Evolutionary conservation across 2,329 filamentous ascomycete species (phyloP), one percentile per base, ranked within the genome.

Genomic region (Pseudocercospora crystallina): DNA sequence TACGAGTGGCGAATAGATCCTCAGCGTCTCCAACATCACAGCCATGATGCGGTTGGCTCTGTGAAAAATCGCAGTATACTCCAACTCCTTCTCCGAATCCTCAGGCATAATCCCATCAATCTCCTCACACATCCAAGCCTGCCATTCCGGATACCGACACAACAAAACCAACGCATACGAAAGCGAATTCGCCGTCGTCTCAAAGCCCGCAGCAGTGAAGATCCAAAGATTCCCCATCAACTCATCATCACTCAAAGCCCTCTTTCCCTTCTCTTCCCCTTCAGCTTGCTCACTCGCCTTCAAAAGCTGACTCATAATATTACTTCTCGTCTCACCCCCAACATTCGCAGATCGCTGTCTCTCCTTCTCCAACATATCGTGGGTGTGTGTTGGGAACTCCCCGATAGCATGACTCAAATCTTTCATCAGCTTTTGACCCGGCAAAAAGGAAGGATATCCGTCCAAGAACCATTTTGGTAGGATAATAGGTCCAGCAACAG

Each of bases 111-210:
- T 61, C 2, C 58, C 39, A 39, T 72, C 64, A 32, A 80, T 66
- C 57, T 82, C 80, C 47, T 76, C 76, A 8, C 65, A 64, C 3
- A 82, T 59, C 78, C 79, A 81, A 2, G 72, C 69, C 61, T 82
- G 79, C 65, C 74, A 75, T 44, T 76, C 61, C 0, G 76, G 75
- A 50, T 78, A 65, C 1, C 69, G 61, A 1, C 76, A 71, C 0
- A 81, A 66, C 4, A 79, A 61, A 1, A 71, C 69, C n/a, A 80
- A 58, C 2, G 75, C 72, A 54, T 75, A 82, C 1, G 73, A 69
- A 39, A 81, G 68, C 0, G 75, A 76, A 44, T 76, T 77, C 2
- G 77, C 75, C 1, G 76, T 78, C 0, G 74, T 76, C 53, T 80
- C 74, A 53, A 76, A 75, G 2, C 76, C 76, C 4, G 75, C 75